phyloP scores from a whole-genome alignment of 345 rosid genomes.

The Citrus maxima region DNA sequence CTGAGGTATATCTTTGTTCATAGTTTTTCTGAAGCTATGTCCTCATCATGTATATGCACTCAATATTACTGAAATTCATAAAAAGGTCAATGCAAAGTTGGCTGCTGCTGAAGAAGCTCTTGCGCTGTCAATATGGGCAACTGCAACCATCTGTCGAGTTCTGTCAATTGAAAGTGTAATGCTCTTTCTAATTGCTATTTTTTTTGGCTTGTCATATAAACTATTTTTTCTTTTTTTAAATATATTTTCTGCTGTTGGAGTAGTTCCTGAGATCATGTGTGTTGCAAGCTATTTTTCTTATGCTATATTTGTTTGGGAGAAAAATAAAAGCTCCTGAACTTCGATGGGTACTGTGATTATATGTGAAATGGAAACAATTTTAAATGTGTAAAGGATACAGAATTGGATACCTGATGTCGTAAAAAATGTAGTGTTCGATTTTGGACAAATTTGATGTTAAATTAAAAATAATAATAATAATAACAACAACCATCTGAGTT shows the following conservation, averaged over 20 bases:
- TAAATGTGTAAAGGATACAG: neutral
- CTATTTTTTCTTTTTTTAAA: neutral
- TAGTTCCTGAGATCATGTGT: neutral
- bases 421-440: neutral
- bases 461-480: neutral
- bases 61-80: conserved; percentile 20
- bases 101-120: conserved; percentile 91
- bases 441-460: neutral
- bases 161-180: conserved; percentile 91
- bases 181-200: conserved; percentile 22
- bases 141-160: conserved; percentile 92
- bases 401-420: neutral
- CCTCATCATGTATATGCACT: conserved; percentile 16
- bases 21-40: conserved; percentile 10
- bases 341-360: neutral
- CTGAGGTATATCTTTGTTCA: conserved; percentile 52
- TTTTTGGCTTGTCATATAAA: conserved; percentile 14
- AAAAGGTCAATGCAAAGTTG: conserved; percentile 63
- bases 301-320: neutral
- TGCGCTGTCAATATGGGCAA: conserved; percentile 90
- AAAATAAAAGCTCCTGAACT: neutral
- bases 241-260: neutral
- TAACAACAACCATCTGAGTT: neutral
- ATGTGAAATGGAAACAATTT: neutral
- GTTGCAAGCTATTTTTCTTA: neutral